phyloP scores from a whole-genome alignment of 768 basidiomycete species.

The Rhodotorula paludigena region DNA sequence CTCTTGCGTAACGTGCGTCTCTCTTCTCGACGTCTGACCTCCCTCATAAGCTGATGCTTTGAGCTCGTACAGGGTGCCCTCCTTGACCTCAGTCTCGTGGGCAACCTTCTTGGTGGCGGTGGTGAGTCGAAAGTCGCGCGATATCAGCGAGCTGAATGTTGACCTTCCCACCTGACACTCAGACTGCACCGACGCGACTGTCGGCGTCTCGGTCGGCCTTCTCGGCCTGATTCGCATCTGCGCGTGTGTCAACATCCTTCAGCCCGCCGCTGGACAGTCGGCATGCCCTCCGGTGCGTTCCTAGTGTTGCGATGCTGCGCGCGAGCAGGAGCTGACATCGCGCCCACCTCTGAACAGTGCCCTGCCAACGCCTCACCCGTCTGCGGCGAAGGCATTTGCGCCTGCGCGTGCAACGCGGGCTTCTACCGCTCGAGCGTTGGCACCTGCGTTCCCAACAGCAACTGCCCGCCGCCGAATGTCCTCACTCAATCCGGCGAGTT shows the following conservation, averaged over 20 bases:
- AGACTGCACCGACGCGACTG: constrained; percentile 8
- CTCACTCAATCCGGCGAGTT: neutral
- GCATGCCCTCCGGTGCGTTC: neutral
- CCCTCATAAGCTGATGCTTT: fast-evolving
- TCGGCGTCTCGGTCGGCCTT: neutral
- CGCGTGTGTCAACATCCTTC: constrained; percentile 24
- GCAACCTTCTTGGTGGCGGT: constrained; percentile 1
- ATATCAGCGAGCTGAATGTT: neutral
- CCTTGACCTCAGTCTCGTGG: constrained; percentile 10
- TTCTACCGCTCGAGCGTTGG: neutral
- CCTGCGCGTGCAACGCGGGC: constrained; percentile 15
- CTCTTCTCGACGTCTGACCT: neutral
- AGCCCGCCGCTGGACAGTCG: neutral
- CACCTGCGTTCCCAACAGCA: constrained; percentile 4
- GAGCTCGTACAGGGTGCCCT: constrained; percentile 4
- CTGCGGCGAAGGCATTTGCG: constrained; percentile 15
- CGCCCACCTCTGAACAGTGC: constrained; percentile 7
- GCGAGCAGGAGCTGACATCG: no score
- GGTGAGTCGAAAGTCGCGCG: neutral
- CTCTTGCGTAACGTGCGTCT: constrained; percentile 15
- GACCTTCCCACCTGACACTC: neutral
- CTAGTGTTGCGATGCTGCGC: neutral
- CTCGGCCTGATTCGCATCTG: constrained; percentile 12
- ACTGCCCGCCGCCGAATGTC: constrained; percentile 7
- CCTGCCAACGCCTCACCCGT: constrained; percentile 5